phyloP scores from a whole-genome alignment of 768 basidiomycete genomes.

The Hericium alpestre region DNA sequence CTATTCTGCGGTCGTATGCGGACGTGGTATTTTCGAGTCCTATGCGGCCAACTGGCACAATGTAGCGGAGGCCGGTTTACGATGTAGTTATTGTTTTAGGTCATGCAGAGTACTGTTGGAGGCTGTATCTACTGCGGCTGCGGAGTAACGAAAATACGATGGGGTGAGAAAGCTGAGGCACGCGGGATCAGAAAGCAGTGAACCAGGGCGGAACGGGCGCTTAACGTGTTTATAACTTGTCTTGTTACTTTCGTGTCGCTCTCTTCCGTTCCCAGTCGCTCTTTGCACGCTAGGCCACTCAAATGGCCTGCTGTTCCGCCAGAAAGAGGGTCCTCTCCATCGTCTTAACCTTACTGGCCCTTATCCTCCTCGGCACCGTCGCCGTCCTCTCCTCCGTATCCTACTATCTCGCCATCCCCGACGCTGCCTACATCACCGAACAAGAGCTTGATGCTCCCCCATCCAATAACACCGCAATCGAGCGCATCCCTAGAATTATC shows the following conservation, averaged over 20 bases:
- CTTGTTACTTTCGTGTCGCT: slow-evolving; percentile 3
- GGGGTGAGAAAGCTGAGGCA: background rate
- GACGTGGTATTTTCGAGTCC: slow-evolving; percentile 34
- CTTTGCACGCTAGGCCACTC: slow-evolving; percentile 11
- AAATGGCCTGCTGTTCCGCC: slow-evolving; percentile 16
- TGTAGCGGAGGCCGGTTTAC: background rate
- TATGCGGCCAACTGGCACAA: slow-evolving; percentile 32
- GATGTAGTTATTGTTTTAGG: too few species aligned
- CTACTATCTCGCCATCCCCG: slow-evolving; percentile 77
- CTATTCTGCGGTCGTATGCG: slow-evolving; percentile 38
- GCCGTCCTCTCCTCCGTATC: slow-evolving; percentile 86
- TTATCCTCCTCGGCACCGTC: slow-evolving; percentile 81
- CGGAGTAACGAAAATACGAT: background rate
- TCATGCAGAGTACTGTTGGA: background rate
- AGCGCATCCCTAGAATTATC: slow-evolving; percentile 82
- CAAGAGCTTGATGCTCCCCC: slow-evolving; percentile 57
- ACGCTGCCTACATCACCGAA: slow-evolving; percentile 71
- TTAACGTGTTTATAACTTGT: slow-evolving; percentile 2
- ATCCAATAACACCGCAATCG: slow-evolving; percentile 55
- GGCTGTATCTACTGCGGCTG: background rate
- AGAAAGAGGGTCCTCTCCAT: slow-evolving; percentile 36
- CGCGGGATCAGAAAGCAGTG: background rate
- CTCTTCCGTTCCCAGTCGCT: slow-evolving; percentile 10
- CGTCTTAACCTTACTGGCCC: slow-evolving; percentile 48
- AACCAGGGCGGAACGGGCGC: background rate